Percentiles rank a stretch among this genome's conserved stretches.
These are phyloP conservation scores for Fusarium nisikadoi DNA, from an alignment of 2,329 filamentous ascomycete genomes.

Conservation along the genomic window DNA sequence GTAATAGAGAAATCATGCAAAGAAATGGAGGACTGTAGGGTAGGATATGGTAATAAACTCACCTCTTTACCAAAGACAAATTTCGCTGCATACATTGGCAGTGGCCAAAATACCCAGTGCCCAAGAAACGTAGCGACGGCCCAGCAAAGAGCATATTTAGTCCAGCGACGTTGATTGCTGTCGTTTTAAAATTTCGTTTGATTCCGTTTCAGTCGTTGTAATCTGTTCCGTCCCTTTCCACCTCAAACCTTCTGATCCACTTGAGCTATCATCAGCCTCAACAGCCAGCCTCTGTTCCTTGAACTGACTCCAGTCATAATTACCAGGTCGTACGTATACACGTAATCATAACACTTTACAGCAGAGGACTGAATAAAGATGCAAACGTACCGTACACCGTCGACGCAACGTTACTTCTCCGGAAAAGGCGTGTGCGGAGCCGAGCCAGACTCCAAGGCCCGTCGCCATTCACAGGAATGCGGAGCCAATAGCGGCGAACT, in stretches of 20 bases:
- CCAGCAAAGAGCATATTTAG: neutral
- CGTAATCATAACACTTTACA: neutral
- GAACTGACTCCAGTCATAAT: neutral
- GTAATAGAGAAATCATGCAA: neutral
- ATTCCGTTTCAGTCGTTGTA: neutral
- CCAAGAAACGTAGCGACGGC: neutral
- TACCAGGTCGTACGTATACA: neutral
- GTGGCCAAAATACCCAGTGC: neutral
- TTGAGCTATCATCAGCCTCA: fast-evolving
- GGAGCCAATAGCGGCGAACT: neutral
- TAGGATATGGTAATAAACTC: fast-evolving
- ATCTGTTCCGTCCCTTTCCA: fast-evolving
- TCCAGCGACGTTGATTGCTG: neutral
- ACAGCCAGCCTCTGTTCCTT: neutral
- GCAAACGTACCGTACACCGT: neutral
- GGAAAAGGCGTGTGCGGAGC: neutral
- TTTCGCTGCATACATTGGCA: neutral
- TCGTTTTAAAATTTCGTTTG: fast-evolving
- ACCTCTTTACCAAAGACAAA: neutral
- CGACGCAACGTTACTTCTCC: neutral
- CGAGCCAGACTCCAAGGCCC: neutral
- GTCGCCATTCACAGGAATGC: neutral
- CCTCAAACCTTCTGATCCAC: fast-evolving
- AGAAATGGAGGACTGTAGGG: neutral
- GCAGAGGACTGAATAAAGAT: neutral